Evolutionary conservation across 2,329 filamentous ascomycete species (phyloP).

Genomic region (Colletotrichum sp.): DNA sequence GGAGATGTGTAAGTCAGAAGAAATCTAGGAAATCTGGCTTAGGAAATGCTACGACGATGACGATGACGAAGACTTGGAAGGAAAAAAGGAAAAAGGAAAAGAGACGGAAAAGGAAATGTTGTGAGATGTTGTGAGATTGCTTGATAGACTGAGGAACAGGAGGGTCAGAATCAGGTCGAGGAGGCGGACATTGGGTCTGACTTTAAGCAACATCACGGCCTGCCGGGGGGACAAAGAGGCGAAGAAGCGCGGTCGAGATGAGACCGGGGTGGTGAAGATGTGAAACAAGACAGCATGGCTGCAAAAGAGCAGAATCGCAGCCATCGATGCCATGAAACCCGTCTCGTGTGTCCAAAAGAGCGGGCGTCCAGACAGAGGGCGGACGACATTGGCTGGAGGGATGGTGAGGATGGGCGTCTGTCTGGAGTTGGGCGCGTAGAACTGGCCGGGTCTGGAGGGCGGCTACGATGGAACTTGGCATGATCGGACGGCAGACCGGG

Average conservation of each 20-base stretch:
- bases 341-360: slow-evolving; percentile 53
- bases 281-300: slow-evolving; percentile 27
- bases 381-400: slow-evolving; percentile 56
- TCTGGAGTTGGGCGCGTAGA: slow-evolving; percentile 54
- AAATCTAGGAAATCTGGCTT: slow-evolving; percentile 13
- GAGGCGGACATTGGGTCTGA: slow-evolving; percentile 20
- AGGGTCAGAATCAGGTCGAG: slow-evolving; percentile 13
- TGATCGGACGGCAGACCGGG: slow-evolving; percentile 15
- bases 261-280: slow-evolving; percentile 23
- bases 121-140: slow-evolving; percentile 23
- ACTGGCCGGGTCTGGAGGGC: slow-evolving; percentile 28
- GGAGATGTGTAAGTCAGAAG: slow-evolving; percentile 3
- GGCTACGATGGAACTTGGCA: slow-evolving; percentile 21
- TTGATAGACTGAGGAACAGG: slow-evolving; percentile 21
- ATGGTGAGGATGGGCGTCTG: slow-evolving; percentile 47
- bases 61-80: slow-evolving; percentile 10
- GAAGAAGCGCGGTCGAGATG: slow-evolving; percentile 27
- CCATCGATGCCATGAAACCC: slow-evolving; percentile 53
- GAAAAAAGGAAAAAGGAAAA: slow-evolving; percentile 24
- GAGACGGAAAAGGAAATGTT: slow-evolving; percentile 27
- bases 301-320: slow-evolving; percentile 27
- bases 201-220: slow-evolving; percentile 22
- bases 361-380: slow-evolving; percentile 37
- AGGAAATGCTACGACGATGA: slow-evolving; percentile 13
- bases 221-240: slow-evolving; percentile 19